Evolutionary conservation across 345 rosid species (phyloP).

Genomic region (Toxicodendron radicans): DNA sequence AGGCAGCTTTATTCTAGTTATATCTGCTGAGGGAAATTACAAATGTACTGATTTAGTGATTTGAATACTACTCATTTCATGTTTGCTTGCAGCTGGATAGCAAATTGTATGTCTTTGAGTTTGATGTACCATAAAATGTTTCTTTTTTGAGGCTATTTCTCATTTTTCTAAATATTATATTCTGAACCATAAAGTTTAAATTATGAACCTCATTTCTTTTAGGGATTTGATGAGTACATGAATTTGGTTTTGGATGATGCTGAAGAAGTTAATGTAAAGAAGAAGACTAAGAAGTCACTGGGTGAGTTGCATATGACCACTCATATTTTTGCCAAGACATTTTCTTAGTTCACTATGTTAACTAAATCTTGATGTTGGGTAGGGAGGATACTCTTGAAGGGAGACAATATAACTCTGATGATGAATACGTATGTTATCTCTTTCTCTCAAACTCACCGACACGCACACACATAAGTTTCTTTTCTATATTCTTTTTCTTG

Average conservation of each 20-base stretch:
- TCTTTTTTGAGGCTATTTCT: not conserved
- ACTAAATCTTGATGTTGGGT: not conserved
- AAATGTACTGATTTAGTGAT: too few species aligned
- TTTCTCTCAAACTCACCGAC: not conserved
- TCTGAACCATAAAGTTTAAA: not conserved
- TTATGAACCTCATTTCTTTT: not conserved
- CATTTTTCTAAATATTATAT: not conserved
- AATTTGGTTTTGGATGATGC: slow-evolving; percentile 90
- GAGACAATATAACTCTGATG: slow-evolving; percentile 90
- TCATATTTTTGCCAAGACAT: not conserved
- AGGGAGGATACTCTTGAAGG: slow-evolving; percentile 88
- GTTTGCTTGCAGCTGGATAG: not conserved
- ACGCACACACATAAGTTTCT: not conserved
- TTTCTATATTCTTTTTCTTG: not conserved
- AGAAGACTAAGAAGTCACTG: slow-evolving; percentile 73
- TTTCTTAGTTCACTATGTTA: not conserved
- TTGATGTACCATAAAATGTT: not conserved
- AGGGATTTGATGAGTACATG: slow-evolving; percentile 98
- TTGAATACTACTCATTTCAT: too few species aligned
- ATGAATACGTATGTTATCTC: slow-evolving; percentile 66
- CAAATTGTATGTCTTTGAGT: not conserved
- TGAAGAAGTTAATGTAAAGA: slow-evolving; percentile 85
- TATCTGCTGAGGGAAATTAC: too few species aligned
- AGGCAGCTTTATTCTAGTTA: too few species aligned
- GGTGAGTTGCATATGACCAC: slow-evolving; percentile 38